Evolutionary conservation across 2,329 filamentous ascomycete genomes (phyloP), one percentile per base, ranked within the genome.

Genomic region (Aspergillus pseudonomiae): DNA sequence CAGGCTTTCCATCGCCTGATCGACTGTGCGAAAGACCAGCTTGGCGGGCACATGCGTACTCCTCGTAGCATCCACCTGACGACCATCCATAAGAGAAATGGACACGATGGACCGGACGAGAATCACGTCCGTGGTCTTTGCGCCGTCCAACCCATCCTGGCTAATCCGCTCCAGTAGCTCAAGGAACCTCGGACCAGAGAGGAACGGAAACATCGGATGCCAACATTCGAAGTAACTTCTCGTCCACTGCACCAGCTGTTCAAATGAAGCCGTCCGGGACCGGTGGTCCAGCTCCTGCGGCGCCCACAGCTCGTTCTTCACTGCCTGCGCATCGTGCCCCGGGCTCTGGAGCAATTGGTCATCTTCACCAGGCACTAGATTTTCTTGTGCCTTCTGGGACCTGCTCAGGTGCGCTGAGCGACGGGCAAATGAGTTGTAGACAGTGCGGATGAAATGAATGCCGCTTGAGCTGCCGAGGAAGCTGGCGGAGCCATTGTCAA

Each of bases 381-480:
- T 57, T 5, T 56, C 54, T 80, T 79, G 75, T 64, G 59, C 73
- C 70, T 41, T 74, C 67, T 58, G 73, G 6, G 67, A 71, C 63
- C 70, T 68, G 21, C 69, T 68, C 19, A 75, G 48, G 57, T 74
- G 72, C 16, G 73, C 73, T 19, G 73, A 73, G 41, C 74, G 71
- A 57, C 75, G 75, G 2, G 80, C 74, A 34, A 87, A 78, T 1
- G 83, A 80, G 36, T 81, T 74, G 48, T 86, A 85, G 1, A 87
- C 85, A 24, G 82, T 82, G 6, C 84, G 81, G 39, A 87, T 84
- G 67, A 87, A 87, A 68, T 86, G 81, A n/a, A 87, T 86, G 1
- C 85, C 85, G 63, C 85, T 86, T 19, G 83, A 83, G 57, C 84
- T 86, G 4, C 85, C 85, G 5, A 87, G 80, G 61, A 88, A 88